Evolutionary conservation across 1,284 basidiomycete species (phyloP), one percentile per base, ranked within the genome.

Genomic region (Moesziomyces sp.): DNA sequence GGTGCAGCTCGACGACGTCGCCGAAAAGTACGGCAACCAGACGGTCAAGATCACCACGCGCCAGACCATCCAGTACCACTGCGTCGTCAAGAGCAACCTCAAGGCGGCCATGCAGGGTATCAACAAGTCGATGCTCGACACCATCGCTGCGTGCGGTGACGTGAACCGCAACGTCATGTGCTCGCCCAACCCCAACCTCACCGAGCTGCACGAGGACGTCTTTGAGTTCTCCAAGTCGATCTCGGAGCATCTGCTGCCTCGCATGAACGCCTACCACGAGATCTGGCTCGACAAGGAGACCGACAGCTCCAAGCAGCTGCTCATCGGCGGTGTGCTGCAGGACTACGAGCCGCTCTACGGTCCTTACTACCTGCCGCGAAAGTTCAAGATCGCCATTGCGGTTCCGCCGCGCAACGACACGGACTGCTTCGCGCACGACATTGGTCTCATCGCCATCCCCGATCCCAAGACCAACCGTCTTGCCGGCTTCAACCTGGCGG

Each of bases 61-160:
- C 69, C 91, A 95, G 86, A 99, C 97, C n/a, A 98, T 98, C 90
- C 96, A 99, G 87, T 99, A 97, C 89, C 96, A 99, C 86, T 96
- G 96, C 69, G 91, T 99, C 77, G 92, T 99, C 87, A 99, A 99
- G 88, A 89, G 89, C 74, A 93, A 99, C 85, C 86, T 99, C 85
- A 99, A 99, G 87, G 90, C 92, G 44, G 92, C 94, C 21, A 98
- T 99, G 83, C 94, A 97, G 86, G 93, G 91, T 61, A 98, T 99
- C 85, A 99, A 99, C 87, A 89, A 91, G 64, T 90, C 89, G 33
- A 85, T 97, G 79, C 88, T 99, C 67, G 97, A 99, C 86, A 99
- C 97, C 5, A 90, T 99, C 68, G 96, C 96, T 49, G 96, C 97
- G 28, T 99, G 97, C 81, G 97, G 96, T 84, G 96, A 99, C 84